Percentiles rank a stretch among this genome's conserved stretches.
Conservation (phyloP, 257 asterid species). For the Gentiana straminea region DNA sequence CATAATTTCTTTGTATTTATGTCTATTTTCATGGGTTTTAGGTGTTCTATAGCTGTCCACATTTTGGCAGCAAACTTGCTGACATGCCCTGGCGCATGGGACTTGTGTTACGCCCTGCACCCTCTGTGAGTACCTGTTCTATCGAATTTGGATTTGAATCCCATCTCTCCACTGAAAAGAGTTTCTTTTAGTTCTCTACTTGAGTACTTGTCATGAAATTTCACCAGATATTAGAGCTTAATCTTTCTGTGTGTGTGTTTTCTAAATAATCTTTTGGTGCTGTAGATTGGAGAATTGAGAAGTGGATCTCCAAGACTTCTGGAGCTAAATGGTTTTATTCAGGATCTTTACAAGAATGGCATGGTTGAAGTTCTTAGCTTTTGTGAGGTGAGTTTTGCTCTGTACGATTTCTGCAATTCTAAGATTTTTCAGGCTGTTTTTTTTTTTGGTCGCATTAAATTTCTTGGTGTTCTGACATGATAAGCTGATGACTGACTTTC, state of each 20-base stretch:
- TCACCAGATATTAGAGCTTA: background rate
- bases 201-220: background rate
- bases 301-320: slow-evolving; percentile 95
- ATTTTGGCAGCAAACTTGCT: slow-evolving; percentile 98
- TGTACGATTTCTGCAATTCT: background rate
- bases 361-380: slow-evolving; percentile 89
- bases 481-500: slow-evolving; percentile 17
- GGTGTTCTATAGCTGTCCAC: slow-evolving; percentile 99
- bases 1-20: background rate
- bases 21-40: slow-evolving; percentile 18
- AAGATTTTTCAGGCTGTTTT: background rate
- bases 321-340: slow-evolving; percentile 82
- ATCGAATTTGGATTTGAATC: background rate
- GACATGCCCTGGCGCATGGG: slow-evolving; percentile 99
- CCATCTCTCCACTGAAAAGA: background rate
- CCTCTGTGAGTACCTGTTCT: slow-evolving; percentile 50
- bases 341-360: slow-evolving; percentile 61
- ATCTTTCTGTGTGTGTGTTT: slow-evolving; percentile 9
- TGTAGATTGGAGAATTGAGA: slow-evolving; percentile 89
- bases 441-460: background rate
- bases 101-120: slow-evolving; percentile 97
- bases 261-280: slow-evolving; percentile 8
- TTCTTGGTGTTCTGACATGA: slow-evolving; percentile 15
- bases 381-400: slow-evolving; percentile 52
- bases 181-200: background rate